Evolutionary conservation across 495 filamentous ascomycete genomes (phyloP).

Genomic region (Daldinia vernicosa): DNA sequence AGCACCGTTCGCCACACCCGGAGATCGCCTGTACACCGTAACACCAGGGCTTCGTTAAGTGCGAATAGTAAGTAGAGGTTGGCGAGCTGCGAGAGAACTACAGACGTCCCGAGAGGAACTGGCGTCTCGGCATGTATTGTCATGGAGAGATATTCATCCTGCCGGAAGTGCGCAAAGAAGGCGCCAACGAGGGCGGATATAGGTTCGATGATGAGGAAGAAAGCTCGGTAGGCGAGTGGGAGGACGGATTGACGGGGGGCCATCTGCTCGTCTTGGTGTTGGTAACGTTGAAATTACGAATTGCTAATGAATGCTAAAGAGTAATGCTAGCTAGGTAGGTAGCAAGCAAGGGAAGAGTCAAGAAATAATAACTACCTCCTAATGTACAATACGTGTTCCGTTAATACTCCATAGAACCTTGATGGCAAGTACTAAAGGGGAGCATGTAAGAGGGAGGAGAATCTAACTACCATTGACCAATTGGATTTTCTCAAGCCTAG

Average conservation of each 20-base stretch:
- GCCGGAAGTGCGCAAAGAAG: slow-evolving; percentile 66
- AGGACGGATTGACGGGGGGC: slow-evolving; percentile 46
- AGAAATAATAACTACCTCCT: no score
- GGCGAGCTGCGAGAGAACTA: slow-evolving; percentile 69
- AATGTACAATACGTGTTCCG: no score
- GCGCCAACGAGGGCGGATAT: slow-evolving; percentile 70
- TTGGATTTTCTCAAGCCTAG: not conserved
- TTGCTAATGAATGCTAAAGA: not conserved
- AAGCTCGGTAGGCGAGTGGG: slow-evolving; percentile 63
- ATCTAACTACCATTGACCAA: slow-evolving; percentile 1
- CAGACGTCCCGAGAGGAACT: slow-evolving; percentile 56
- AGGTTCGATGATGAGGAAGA: slow-evolving; percentile 75
- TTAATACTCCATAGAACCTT: not conserved
- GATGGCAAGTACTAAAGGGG: not conserved
- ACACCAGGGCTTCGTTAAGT: slow-evolving; percentile 72
- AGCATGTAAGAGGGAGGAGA: not conserved
- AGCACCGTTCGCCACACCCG: slow-evolving; percentile 71
- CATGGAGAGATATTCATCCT: slow-evolving; percentile 66
- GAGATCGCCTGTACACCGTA: slow-evolving; percentile 68
- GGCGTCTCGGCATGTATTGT: slow-evolving; percentile 60
- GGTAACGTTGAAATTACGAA: not conserved
- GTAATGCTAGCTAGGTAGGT: no score
- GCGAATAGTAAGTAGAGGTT: slow-evolving; percentile 74
- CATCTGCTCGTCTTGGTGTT: slow-evolving; percentile 27
- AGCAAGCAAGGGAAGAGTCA: no score